Base-by-base conservation (phyloP, 2,329 filamentous ascomycete genomes). In the Dryadomyces sulphureus region DNA sequence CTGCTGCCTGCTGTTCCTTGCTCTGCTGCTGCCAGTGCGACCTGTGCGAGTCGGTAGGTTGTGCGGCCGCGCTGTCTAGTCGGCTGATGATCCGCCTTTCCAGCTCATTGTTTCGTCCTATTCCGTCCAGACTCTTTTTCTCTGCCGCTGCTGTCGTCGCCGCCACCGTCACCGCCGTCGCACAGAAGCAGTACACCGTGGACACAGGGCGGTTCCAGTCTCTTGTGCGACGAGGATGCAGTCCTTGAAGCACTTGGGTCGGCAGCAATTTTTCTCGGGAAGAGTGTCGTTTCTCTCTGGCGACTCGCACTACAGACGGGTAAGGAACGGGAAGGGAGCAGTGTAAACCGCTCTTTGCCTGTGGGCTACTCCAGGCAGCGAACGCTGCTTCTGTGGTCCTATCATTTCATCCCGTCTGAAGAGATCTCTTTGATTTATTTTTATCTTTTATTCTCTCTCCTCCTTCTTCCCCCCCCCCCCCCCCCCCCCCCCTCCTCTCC, bases 161-260 rank as follows among this genome's bases (percentile, higher is more conserved):
- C 40, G 25, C 34, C 40, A 32, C 40, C 27, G 7, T 17, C 8
- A 11, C 20, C 17, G 40, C 22, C 21, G 40, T 42, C 40, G 27
- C 25, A 42, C 40, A 42, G 40, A 17, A 24, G 25, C 30, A 27
- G 24, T 5, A 27, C 34, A 17, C 25, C 9, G 21, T 21, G 25
- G 25, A 9, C 27, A 21, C 38, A 24, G 21, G 25, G 38, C 38
- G 22, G 38, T 40, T n/a, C 22, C 38, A 22, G 14, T 25, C 17
- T 21, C 17, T 21, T 40, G 40, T 42, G 27, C 9, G 11, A 42
- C 40, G 3, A 11, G 40, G 12, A 21, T 27, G 30, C 25, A 16
- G 25, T 34, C 40, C 25, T 42, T 42, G 40, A 19, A 42, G 40
- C 40, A 16, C 17, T 16, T 32, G 40, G 40, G 40, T 42, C 39